Conservation (phyloP, 2,329 filamentous ascomycete species). For the Lachnellula occidentalis region DNA sequence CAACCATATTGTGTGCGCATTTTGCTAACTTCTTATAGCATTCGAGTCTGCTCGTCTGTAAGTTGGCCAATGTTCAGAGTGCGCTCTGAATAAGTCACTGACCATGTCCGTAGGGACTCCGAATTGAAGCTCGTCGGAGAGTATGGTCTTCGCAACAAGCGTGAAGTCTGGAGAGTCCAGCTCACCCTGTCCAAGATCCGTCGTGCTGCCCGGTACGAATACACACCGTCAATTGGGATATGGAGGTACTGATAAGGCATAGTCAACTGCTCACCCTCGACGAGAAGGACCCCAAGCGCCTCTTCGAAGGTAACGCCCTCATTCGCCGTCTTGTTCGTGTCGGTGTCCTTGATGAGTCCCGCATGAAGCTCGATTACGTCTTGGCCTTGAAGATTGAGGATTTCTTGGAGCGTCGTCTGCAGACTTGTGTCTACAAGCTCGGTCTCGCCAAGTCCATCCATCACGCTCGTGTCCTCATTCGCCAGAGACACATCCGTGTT, state of each 20-base stretch:
- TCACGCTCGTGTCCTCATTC: constrained; percentile 99
- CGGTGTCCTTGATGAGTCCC: constrained; percentile 98
- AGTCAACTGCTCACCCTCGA: constrained; percentile 99
- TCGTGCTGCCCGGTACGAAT: constrained; percentile 96
- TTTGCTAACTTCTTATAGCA: constrained; percentile 45
- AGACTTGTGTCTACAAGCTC: constrained; percentile 99
- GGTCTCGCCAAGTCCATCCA: constrained; percentile 99
- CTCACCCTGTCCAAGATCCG: constrained; percentile 99
- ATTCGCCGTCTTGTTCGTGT: constrained; percentile 99
- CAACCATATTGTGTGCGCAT: neutral
- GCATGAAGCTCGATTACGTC: constrained; percentile 99
- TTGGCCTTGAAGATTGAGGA: constrained; percentile 98
- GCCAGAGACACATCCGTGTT: constrained; percentile 98
- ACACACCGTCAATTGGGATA: neutral
- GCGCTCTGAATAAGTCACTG: constrained; percentile 97
- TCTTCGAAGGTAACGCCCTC: constrained; percentile 99
- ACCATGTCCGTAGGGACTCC: constrained; percentile 74
- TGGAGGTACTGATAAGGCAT: constrained; percentile 18
- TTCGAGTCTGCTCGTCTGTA: constrained; percentile 99
- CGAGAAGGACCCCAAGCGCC: constrained; percentile 99
- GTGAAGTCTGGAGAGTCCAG: constrained; percentile 99
- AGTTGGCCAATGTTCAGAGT: constrained; percentile 99
- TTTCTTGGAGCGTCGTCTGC: constrained; percentile 99
- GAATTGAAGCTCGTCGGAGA: constrained; percentile 99
- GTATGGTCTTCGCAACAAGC: constrained; percentile 99